Conservation (phyloP, 495 filamentous ascomycete species). For the Penicillium canescens region DNA sequence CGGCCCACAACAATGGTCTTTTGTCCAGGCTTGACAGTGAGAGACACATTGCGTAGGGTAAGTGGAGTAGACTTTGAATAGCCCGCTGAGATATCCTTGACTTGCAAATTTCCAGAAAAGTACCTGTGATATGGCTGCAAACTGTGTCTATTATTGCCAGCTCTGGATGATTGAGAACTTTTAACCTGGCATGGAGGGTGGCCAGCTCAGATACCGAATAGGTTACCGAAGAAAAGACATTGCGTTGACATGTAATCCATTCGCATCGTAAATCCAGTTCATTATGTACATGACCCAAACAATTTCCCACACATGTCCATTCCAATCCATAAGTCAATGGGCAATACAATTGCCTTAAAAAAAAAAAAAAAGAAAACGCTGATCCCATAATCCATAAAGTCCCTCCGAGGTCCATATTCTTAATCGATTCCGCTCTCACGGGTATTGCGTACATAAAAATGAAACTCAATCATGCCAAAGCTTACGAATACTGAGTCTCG, state of each 20-base stretch:
- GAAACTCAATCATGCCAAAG: background rate
- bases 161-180: too few species aligned
- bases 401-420: conserved; percentile 1
- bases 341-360: background rate
- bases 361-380: background rate
- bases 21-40: background rate
- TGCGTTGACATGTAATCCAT: background rate
- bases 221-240: background rate
- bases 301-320: conserved; percentile 8
- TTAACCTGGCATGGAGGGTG: too few species aligned
- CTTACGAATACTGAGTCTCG: conserved; percentile 30
- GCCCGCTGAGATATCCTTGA: background rate
- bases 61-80: background rate
- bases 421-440: background rate
- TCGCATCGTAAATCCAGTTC: conserved; percentile 2
- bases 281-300: conserved; percentile 11
- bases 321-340: conserved; percentile 1
- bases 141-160: too few species aligned
- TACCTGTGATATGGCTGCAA: too few species aligned
- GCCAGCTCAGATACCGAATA: too few species aligned
- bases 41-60: background rate
- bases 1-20: conserved; percentile 2
- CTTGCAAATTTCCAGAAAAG: background rate
- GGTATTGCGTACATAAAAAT: background rate
- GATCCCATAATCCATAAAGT: conserved; percentile 4